These are phyloP conservation scores for Kokia cookei DNA, from an alignment of 441 rosid species.

Conservation along the genomic window DNA sequence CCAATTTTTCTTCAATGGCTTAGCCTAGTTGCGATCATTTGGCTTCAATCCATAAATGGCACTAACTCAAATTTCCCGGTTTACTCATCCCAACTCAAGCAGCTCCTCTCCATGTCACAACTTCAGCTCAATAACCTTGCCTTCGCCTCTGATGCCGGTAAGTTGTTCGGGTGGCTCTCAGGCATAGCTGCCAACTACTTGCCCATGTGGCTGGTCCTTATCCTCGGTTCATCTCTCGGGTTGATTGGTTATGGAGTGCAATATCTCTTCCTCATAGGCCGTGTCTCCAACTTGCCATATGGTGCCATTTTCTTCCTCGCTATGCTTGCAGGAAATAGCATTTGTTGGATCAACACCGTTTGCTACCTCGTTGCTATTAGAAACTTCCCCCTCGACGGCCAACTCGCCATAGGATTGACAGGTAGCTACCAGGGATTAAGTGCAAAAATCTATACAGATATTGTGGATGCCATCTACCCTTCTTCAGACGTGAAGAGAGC, in stretches of 20 bases:
- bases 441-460: constrained; percentile 63
- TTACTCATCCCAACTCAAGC: constrained; percentile 77
- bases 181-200: constrained; percentile 70
- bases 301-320: constrained; percentile 47
- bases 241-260: constrained; percentile 69
- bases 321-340: constrained; percentile 67
- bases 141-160: constrained; percentile 87
- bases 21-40: constrained; percentile 61
- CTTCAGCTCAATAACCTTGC: constrained; percentile 75
- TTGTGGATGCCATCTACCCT: constrained; percentile 33
- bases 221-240: constrained; percentile 59
- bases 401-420: constrained; percentile 63
- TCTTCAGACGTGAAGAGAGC: constrained; percentile 37
- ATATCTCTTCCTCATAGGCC: constrained; percentile 49
- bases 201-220: constrained; percentile 69
- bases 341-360: constrained; percentile 85
- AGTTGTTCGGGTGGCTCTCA: constrained; percentile 74
- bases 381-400: constrained; percentile 49
- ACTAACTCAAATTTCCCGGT: constrained; percentile 84
- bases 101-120: constrained; percentile 72
- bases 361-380: constrained; percentile 48
- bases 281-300: constrained; percentile 43
- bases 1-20: constrained; percentile 47
- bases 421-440: constrained; percentile 76
- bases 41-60: constrained; percentile 78